A percentile compares a stretch with the other conserved stretches of the same genome.
Conservation (phyloP, 2,329 filamentous ascomycete species). For the Calonectria hawksworthii region DNA sequence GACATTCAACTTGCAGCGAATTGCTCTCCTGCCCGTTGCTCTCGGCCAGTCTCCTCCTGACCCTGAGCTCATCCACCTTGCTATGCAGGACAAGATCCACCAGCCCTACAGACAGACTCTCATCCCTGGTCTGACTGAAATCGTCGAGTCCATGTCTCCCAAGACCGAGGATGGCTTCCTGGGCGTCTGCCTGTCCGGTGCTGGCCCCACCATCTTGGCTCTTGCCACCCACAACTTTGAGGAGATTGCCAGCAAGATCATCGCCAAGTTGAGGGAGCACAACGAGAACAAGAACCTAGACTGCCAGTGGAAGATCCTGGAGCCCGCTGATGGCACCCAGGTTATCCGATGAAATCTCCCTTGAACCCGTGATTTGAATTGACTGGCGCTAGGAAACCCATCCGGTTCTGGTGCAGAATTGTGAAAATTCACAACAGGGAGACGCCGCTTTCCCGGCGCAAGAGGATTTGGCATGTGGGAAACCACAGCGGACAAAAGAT, state of each 20-base stretch:
- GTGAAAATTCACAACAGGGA: conserved; percentile 21
- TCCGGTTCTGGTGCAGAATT: conserved; percentile 10
- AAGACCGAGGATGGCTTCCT: conserved; percentile 88
- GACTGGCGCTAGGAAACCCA: not conserved
- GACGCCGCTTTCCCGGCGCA: conserved; percentile 7
- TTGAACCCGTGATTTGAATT: not conserved
- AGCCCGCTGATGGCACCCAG: conserved; percentile 82
- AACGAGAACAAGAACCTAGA: conserved; percentile 73
- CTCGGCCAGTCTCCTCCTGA: conserved; percentile 92
- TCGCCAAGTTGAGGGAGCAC: conserved; percentile 77
- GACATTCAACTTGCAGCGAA: conserved; percentile 94
- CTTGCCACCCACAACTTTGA: conserved; percentile 93
- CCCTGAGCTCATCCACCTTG: conserved; percentile 93
- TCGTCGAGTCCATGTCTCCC: conserved; percentile 92
- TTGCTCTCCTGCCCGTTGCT: conserved; percentile 90
- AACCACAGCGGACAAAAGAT: not conserved
- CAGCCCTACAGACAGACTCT: conserved; percentile 94
- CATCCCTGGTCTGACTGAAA: conserved; percentile 91
- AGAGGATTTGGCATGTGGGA: not conserved
- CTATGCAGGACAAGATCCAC: conserved; percentile 99
- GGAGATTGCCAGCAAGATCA: conserved; percentile 84
- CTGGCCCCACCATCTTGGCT: conserved; percentile 94
- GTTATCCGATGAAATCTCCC: conserved; percentile 53
- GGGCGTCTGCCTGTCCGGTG: conserved; percentile 94
- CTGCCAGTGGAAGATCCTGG: conserved; percentile 89